These are phyloP conservation scores for Yamadazyma scolyti DNA, from an alignment of 805 yeast species.

Conservation along the genomic window DNA sequence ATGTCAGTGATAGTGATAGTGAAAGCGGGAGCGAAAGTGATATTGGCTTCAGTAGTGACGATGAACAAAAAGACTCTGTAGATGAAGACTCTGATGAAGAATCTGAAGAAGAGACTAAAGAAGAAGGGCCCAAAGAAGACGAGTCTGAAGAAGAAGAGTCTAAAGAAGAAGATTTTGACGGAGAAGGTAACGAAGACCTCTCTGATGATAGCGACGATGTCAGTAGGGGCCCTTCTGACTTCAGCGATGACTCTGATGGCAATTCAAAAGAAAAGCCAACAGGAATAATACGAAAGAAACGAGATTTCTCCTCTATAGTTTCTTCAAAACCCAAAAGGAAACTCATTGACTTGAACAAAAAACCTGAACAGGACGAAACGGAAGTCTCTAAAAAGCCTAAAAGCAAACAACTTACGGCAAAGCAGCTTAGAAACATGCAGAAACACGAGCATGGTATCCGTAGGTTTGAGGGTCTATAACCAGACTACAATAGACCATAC, in stretches of 20 bases:
- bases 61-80: constrained; percentile 14
- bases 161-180: constrained; percentile 1
- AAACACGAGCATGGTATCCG: constrained; percentile 62
- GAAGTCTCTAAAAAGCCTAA: constrained; percentile 27
- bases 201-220: background rate
- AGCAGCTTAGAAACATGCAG: constrained; percentile 46
- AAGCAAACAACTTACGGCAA: constrained; percentile 31
- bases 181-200: constrained; percentile 2
- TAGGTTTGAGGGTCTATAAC: constrained; percentile 56
- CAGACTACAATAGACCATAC: background rate
- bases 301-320: constrained; percentile 1
- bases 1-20: constrained; percentile 16
- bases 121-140: constrained; percentile 2
- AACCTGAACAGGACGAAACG: constrained; percentile 8
- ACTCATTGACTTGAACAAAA: constrained; percentile 1
- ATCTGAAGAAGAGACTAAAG: constrained; percentile 11
- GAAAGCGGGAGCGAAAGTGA: constrained; percentile 23
- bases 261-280: background rate
- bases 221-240: too few relatives aligned
- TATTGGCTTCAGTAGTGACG: constrained; percentile 23
- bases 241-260: too few relatives aligned
- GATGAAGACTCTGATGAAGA: constrained; percentile 11
- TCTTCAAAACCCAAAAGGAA: constrained; percentile 4
- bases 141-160: constrained; percentile 7
- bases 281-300: constrained; percentile 13